Base-by-base conservation (phyloP, 176 grass and related monocot species). In the Poa annua region DNA sequence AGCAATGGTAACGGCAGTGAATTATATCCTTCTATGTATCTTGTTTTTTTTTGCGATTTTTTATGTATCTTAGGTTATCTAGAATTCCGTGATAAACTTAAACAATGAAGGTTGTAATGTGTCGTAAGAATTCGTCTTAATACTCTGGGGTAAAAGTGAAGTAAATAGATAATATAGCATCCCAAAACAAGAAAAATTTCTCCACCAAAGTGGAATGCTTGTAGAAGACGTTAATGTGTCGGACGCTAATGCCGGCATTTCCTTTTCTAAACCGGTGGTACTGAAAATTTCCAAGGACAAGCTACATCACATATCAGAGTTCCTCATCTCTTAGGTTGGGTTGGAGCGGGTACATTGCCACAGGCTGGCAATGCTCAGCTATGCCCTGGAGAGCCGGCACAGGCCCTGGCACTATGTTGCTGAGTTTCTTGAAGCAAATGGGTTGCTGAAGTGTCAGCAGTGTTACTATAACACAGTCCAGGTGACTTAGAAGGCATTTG, bases 1-100 rank as follows among this genome's bases (percentile, higher is more conserved):
- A 95, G 80, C 57, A 81, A 80, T 2, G 86, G 66, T 7, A 89
- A 77, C 0, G 22, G 45, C 33, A 61, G 87, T 42, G 56, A 50
- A n/a, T 8, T 55, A n/a, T 55, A n/a, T n/a, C 52, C 52, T 55
- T n/a, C 52, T 55, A 55, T 5, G 53, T n/a, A 56, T n/a, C 20
- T 56, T 56, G 7, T 44, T 44, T 11, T 11, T 3, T 44, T 44
- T 44, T 10, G 42, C 1, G 42, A 44, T 11, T 11, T 11, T 44
- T 1, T 44, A 44, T 44, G 48, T 16, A 50, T 50, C 48, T 50
- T 50, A 50, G 48, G 48, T 50, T 50, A 50, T 50, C 48, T 50
- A 1, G 4, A 50, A 50, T 50, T 50, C 14, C 15, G 13, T 50
- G 48, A 50, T 50, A 50, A 50, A 16, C 48, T 15, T 16, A 50